Evolutionary conservation across 2,329 filamentous ascomycete genomes (phyloP), one percentile per base, ranked within the genome.

Genomic region (Stachybotrys chartarum): DNA sequence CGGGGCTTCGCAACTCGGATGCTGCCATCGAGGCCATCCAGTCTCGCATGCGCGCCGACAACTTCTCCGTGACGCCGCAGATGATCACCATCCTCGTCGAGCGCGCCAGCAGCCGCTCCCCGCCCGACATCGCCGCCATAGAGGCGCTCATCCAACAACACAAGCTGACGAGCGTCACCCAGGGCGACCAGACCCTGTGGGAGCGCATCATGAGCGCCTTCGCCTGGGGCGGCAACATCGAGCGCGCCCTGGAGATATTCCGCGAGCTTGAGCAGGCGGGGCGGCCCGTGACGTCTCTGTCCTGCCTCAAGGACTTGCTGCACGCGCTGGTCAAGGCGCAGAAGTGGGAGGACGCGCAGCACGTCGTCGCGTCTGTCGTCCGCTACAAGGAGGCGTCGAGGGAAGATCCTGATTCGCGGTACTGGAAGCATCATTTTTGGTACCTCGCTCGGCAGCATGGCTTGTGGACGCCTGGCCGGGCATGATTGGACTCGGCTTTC

Each of bases 21-120:
- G 67, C 70, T 2, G 81, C 83, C 55, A 79, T 88, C 14, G 77
- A 79, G 49, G 77, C 77, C 1, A 77, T 93, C 7, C 76, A 91
- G 48, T 70, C 74, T 1, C 81, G 87, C 67, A 87, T 94, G 78
- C 71, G 73, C 52, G 61, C 64, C 6, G 71, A 75, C 30, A 78
- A 79, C 18, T 64, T 86, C 48, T 66, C 77, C 51, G 77, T 83
- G 2, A 81, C 81, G 5, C 70, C 82, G 1, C 80, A 90, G 61
- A 88, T 91, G 64, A 88, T 88, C 73, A 92, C 88, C 30, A 88
- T 86, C 63, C 79, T 94, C 18, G 74, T 88, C 50, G 81, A 86
- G 50, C 78, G 87, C 65, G 86, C 86, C 66, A 87, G 92, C 65
- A 64, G 75, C 8, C 78, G 76, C 52, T 58, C 71, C 1, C 82